These are phyloP conservation scores for Scheffersomyces ergatensis DNA, from an alignment of 805 yeast species.

Conservation along the genomic window DNA sequence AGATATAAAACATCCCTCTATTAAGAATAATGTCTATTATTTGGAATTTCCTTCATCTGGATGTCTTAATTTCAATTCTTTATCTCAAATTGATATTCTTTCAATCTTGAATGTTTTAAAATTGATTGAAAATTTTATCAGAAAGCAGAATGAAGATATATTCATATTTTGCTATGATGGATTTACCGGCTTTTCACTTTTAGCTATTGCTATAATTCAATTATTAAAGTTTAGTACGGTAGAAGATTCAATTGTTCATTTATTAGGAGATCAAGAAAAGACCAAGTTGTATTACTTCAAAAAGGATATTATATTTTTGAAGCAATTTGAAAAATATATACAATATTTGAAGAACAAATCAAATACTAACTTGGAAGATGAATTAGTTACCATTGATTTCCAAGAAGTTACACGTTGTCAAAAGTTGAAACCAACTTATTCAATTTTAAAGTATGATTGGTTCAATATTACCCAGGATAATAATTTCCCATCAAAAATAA, in stretches of 20 bases:
- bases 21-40: slow-evolving; percentile 8
- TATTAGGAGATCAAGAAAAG: slow-evolving; percentile 5
- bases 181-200: slow-evolving; percentile 31
- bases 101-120: slow-evolving; percentile 28
- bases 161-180: slow-evolving; percentile 37
- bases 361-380: not conserved
- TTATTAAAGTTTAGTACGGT: slow-evolving; percentile 9
- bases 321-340: slow-evolving; percentile 27
- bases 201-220: slow-evolving; percentile 14
- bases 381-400: not conserved
- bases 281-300: slow-evolving; percentile 26
- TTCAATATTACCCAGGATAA: slow-evolving; percentile 26
- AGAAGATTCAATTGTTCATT: slow-evolving; percentile 23
- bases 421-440: not conserved
- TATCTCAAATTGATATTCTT: slow-evolving; percentile 23
- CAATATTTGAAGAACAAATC: slow-evolving; percentile 9
- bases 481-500: slow-evolving; percentile 34
- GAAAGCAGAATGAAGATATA: slow-evolving; percentile 16
- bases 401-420: not conserved
- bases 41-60: slow-evolving; percentile 36
- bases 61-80: slow-evolving; percentile 13
- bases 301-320: slow-evolving; percentile 26
- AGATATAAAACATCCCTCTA: not conserved
- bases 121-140: slow-evolving; percentile 19
- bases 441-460: slow-evolving; percentile 25